Evolutionary conservation across 1,139 yeast genomes (phyloP).

Genomic region (Saccharomyces hybrid): DNA sequence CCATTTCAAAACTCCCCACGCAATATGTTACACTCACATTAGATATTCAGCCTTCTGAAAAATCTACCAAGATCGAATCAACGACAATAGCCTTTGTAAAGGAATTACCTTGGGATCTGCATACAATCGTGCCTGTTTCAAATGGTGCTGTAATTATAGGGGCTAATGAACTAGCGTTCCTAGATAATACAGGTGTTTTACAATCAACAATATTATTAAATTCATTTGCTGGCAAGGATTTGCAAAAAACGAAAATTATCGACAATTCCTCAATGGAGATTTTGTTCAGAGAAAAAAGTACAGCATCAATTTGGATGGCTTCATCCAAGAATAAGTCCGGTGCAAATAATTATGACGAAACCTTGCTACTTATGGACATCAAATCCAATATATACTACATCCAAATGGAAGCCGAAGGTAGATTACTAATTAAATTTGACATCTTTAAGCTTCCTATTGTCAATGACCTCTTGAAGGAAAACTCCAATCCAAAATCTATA

Average conservation of each 20-base stretch:
- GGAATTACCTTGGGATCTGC: constrained; percentile 69
- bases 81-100: constrained; percentile 23
- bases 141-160: constrained; percentile 75
- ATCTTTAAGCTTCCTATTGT: constrained; percentile 27
- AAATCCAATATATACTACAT: constrained; percentile 23
- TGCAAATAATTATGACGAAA: constrained; percentile 13
- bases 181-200: constrained; percentile 66
- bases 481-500: constrained; percentile 23
- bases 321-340: constrained; percentile 8
- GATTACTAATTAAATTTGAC: constrained; percentile 25
- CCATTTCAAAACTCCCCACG: constrained; percentile 20
- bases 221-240: constrained; percentile 20
- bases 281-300: constrained; percentile 14
- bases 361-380: constrained; percentile 25
- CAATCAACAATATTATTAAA: constrained; percentile 26
- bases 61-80: constrained; percentile 10
- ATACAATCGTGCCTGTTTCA: constrained; percentile 54
- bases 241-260: constrained; percentile 21
- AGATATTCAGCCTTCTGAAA: constrained; percentile 11
- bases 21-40: constrained; percentile 21
- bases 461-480: constrained; percentile 25
- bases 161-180: constrained; percentile 67
- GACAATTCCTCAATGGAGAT: constrained; percentile 22
- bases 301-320: constrained; percentile 14
- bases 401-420: constrained; percentile 27